Evolutionary conservation across 1,139 yeast species (phyloP).

Genomic region (Yamadazyma atmosphaerica): DNA sequence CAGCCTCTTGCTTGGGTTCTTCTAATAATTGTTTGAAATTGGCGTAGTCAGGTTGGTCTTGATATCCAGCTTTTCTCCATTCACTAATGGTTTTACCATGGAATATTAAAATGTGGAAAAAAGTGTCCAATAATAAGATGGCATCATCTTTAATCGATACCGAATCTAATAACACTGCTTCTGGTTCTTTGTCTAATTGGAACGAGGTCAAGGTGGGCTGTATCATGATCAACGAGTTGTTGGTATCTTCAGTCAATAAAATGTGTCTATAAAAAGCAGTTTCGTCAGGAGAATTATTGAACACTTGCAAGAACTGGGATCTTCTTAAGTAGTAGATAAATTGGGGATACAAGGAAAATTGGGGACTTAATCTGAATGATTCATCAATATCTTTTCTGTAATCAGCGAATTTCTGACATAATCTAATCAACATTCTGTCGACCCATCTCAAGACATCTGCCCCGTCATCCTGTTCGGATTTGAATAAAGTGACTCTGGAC

Average conservation of each 20-base stretch:
- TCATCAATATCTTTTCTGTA: slow-evolving; percentile 50
- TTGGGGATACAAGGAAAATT: slow-evolving; percentile 73
- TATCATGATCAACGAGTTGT: slow-evolving; percentile 93
- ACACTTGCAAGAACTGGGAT: slow-evolving; percentile 93
- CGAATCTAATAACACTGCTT: slow-evolving; percentile 92
- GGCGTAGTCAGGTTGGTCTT: slow-evolving; percentile 85
- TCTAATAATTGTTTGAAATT: slow-evolving; percentile 84
- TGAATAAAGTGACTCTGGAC: slow-evolving; percentile 91
- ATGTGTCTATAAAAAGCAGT: slow-evolving; percentile 97
- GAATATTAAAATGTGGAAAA: slow-evolving; percentile 92
- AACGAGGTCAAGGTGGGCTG: slow-evolving; percentile 93
- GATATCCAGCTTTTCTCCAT: slow-evolving; percentile 96
- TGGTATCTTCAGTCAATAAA: slow-evolving; percentile 85
- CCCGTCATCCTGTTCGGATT: slow-evolving; percentile 70
- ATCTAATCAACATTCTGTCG: slow-evolving; percentile 50
- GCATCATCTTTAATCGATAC: slow-evolving; percentile 89
- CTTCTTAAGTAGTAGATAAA: slow-evolving; percentile 95
- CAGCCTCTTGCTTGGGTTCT: slow-evolving; percentile 91
- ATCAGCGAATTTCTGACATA: slow-evolving; percentile 54
- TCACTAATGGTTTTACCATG: slow-evolving; percentile 94
- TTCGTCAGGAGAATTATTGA: slow-evolving; percentile 98
- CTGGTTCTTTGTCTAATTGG: slow-evolving; percentile 77
- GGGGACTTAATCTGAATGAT: slow-evolving; percentile 48
- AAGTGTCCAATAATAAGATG: slow-evolving; percentile 86
- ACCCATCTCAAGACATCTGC: slow-evolving; percentile 55